These are phyloP conservation scores for Apiotrichum porosum DNA, from an alignment of 1,284 basidiomycete genomes.

Conservation along the genomic window DNA sequence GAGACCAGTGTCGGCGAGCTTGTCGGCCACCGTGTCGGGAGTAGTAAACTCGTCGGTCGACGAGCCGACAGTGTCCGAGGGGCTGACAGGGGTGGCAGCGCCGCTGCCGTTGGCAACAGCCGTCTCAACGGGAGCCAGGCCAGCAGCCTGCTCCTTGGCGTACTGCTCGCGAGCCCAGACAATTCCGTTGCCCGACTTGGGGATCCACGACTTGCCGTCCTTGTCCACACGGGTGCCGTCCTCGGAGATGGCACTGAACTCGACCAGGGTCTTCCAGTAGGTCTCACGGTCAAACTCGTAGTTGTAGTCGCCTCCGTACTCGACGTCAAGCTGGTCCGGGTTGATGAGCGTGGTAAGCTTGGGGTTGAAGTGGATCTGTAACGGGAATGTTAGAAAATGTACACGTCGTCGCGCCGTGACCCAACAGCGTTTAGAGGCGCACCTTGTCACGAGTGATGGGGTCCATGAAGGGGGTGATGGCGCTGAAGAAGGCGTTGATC, in stretches of 20 bases:
- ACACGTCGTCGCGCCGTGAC: background rate
- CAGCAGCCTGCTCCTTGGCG: constrained; percentile 8
- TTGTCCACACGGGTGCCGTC: constrained; percentile 41
- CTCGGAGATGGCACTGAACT: constrained; percentile 47
- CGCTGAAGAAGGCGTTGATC: constrained; percentile 79
- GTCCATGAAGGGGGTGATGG: constrained; percentile 80
- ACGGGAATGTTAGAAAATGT: constrained; percentile 33
- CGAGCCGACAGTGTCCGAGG: background rate
- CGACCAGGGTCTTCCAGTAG: constrained; percentile 73
- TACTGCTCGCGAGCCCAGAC: constrained; percentile 35
- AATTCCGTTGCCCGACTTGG: constrained; percentile 45
- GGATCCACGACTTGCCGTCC: constrained; percentile 34
- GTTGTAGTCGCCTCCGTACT: constrained; percentile 73
- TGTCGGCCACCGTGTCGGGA: background rate
- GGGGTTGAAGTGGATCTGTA: constrained; percentile 77
- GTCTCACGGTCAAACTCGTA: constrained; percentile 69
- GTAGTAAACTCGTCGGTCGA: background rate
- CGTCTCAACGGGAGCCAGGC: background rate
- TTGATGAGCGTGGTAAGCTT: constrained; percentile 71
- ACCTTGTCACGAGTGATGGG: constrained; percentile 87
- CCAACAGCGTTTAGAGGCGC: constrained; percentile 15
- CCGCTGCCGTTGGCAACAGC: background rate
- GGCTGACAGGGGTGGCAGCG: background rate
- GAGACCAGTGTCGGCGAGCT: background rate
- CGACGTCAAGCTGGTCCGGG: constrained; percentile 68